A percentile compares a stretch with the other conserved stretches of the same genome.
Evolutionary conservation across 1,139 yeast genomes (phyloP).

Genomic region (Blastobotrys capitulatus): DNA sequence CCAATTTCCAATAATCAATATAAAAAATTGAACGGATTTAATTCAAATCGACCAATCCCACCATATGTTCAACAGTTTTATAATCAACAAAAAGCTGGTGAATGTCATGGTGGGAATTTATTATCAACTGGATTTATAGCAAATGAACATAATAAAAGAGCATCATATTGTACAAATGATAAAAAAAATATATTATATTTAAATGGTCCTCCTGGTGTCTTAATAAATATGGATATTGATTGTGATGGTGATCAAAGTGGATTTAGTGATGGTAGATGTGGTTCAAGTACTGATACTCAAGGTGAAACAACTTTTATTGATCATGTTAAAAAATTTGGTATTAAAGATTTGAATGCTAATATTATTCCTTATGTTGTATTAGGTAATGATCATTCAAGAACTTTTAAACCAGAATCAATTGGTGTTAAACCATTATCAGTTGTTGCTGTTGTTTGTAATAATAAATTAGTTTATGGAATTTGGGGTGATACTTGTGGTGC

Average conservation of each 20-base stretch:
- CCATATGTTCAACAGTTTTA: conserved; percentile 5
- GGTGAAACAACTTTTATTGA: conserved; percentile 10
- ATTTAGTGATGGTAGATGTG: conserved; percentile 9
- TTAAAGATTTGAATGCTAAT: conserved; percentile 9
- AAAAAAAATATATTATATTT: conserved; percentile 9
- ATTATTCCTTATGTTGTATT: conserved; percentile 13
- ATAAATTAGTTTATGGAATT: conserved; percentile 12
- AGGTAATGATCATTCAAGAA: conserved; percentile 9
- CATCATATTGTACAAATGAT: conserved; percentile 2
- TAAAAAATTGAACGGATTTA: background rate
- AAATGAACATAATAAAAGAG: background rate
- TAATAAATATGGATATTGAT: conserved; percentile 15
- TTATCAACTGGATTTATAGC: conserved; percentile 1
- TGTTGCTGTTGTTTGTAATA: conserved; percentile 14
- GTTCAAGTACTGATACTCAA: conserved; percentile 1
- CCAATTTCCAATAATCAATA: background rate
- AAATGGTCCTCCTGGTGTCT: conserved; percentile 7
- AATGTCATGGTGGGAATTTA: background rate
- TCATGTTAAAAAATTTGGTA: conserved; percentile 1
- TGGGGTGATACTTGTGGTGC: conserved; percentile 16
- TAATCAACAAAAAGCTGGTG: background rate
- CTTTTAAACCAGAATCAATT: conserved; percentile 8
- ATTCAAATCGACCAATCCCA: background rate
- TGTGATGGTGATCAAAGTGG: conserved; percentile 13
- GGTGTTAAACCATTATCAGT: conserved; percentile 13